Percentiles rank a stretch among this genome's conserved stretches.
Evolutionary conservation across 1,284 basidiomycete species (phyloP).

Genomic region (Ganoderma lucidum): DNA sequence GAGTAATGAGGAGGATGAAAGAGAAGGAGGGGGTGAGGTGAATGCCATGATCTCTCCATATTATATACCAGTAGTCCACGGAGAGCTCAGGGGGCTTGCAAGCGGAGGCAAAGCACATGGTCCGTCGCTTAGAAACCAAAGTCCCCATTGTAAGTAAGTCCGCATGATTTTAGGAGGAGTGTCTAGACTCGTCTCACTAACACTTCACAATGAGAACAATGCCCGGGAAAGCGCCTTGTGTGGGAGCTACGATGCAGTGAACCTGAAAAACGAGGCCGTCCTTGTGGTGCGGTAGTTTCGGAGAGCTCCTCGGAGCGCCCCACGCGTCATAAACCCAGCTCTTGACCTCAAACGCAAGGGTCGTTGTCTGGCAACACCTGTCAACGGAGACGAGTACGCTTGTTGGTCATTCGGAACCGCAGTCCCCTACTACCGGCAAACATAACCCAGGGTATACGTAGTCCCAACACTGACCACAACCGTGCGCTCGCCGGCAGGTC

Average conservation of each 20-base stretch:
- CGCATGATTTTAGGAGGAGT: neutral
- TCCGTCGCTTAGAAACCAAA: neutral
- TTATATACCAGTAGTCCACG: constrained; percentile 11
- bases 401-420: neutral
- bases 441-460: neutral
- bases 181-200: neutral
- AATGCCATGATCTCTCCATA: neutral
- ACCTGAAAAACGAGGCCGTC: neutral
- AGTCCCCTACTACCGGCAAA: neutral
- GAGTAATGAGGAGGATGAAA: constrained; percentile 8
- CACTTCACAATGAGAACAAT: constrained; percentile 2
- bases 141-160: neutral
- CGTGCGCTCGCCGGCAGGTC: neutral
- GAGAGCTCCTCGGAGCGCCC: neutral
- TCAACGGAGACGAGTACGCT: neutral
- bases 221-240: neutral
- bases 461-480: neutral
- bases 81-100: too few species aligned
- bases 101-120: neutral
- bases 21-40: constrained; percentile 12
- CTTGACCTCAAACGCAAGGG: neutral
- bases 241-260: neutral
- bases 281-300: neutral
- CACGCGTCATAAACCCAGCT: neutral
- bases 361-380: neutral